A percentile compares a stretch with the other conserved stretches of the same genome.
Evolutionary conservation across 768 basidiomycete species (phyloP).

Genomic region (Leccinum disarticulatum): DNA sequence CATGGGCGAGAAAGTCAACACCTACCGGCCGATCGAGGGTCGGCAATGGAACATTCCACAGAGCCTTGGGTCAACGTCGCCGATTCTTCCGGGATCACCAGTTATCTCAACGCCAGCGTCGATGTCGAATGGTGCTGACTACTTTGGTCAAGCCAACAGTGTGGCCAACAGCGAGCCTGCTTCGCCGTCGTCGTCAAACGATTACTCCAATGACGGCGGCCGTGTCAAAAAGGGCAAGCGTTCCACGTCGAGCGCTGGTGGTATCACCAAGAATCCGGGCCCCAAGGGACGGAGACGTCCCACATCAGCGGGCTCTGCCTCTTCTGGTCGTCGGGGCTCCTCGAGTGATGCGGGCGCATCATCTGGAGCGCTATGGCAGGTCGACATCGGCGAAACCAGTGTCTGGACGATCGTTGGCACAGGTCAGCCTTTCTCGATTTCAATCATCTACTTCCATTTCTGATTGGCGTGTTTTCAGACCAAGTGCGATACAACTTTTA

Average conservation of each 20-base stretch:
- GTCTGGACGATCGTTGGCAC: conserved; percentile 95
- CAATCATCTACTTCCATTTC: conserved; percentile 4
- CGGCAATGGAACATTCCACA: conserved; percentile 68
- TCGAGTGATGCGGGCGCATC: conserved; percentile 66
- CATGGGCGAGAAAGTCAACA: conserved; percentile 93
- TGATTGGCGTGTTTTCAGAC: conserved; percentile 45
- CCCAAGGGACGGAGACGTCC: conserved; percentile 65
- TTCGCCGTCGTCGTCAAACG: conserved; percentile 59
- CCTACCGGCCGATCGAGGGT: conserved; percentile 81
- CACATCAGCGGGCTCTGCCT: conserved; percentile 71
- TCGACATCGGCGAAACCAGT: conserved; percentile 91
- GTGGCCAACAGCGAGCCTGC: conserved; percentile 68
- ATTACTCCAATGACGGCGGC: conserved; percentile 79
- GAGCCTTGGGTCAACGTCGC: conserved; percentile 49
- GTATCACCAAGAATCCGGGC: conserved; percentile 34
- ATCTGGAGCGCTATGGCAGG: conserved; percentile 82
- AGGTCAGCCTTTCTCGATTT: conserved; percentile 43
- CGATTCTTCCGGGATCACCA: conserved; percentile 68
- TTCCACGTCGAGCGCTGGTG: conserved; percentile 67
- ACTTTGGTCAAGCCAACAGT: conserved; percentile 50
- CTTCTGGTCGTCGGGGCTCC: conserved; percentile 65
- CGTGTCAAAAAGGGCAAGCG: conserved; percentile 80
- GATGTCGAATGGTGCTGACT: conserved; percentile 54
- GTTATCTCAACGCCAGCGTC: conserved; percentile 62
- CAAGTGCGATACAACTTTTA: conserved; percentile 94